phyloP scores from a whole-genome alignment of 306 rosid genomes.

The Acmispon strigosus region DNA sequence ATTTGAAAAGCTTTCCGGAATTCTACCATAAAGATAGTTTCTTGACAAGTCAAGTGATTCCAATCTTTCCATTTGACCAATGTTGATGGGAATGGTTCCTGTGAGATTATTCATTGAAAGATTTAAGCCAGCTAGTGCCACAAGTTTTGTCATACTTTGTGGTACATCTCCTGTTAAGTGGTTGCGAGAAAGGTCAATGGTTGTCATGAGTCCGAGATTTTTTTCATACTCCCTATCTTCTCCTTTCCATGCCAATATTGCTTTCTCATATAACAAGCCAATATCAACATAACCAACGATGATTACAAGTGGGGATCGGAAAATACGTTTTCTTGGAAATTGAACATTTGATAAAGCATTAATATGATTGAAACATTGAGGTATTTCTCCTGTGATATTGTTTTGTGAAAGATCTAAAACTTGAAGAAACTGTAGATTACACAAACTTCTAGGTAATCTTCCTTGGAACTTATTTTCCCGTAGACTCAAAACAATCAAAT shows the following conservation, averaged over 20 bases:
- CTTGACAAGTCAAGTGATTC: slow-evolving; percentile 26
- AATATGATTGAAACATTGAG: slow-evolving; percentile 13
- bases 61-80: slow-evolving; percentile 18
- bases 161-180: slow-evolving; percentile 26
- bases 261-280: background rate
- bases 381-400: slow-evolving; percentile 5
- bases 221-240: slow-evolving; percentile 16
- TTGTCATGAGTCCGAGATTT: slow-evolving; percentile 10
- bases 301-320: no score
- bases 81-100: slow-evolving; percentile 22
- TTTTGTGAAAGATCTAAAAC: slow-evolving; percentile 27
- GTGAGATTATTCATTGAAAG: slow-evolving; percentile 21
- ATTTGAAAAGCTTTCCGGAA: background rate
- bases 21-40: background rate
- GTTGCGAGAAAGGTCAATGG: slow-evolving; percentile 33
- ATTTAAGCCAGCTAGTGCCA: slow-evolving; percentile 13
- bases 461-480: background rate
- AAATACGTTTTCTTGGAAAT: background rate
- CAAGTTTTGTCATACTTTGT: slow-evolving; percentile 3
- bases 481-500: background rate
- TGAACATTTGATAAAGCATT: background rate
- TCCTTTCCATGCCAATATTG: slow-evolving; percentile 22
- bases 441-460: slow-evolving; percentile 3
- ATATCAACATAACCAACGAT: no score
- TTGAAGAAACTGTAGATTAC: slow-evolving; percentile 4